Base-by-base conservation (phyloP, 495 filamentous ascomycete species). In the Aspergillus olivimuriae region DNA sequence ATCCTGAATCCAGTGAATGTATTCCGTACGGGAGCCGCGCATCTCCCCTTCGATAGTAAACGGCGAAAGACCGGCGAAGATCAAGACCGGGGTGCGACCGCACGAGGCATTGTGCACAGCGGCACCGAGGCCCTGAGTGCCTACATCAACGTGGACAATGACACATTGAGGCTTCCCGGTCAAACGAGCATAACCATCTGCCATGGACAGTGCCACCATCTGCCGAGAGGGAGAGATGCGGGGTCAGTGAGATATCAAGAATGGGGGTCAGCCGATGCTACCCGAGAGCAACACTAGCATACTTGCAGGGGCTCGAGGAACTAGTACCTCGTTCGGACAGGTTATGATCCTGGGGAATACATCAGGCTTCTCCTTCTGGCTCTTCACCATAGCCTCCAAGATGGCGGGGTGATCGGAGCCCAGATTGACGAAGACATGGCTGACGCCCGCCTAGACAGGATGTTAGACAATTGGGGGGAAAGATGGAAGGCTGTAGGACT, bases 151-250 rank as follows among this genome's bases (percentile, higher is more conserved):
- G 61, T 97, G 91, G 3, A 97, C 84, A 46, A 97, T 91, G 2
- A 97, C 90, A 45, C 82, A 86, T 62, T 97, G 91, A 0, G 89
- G 87, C 47, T 88, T 81, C 39, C 81, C 77, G 15, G 89, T 95
- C 5, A 90, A 64, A 35, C 90, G 87, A 3, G 91, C 91, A 60
- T 90, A 95, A 47, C 89, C 91, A 60, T 97, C 90, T 15, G 91
- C 91, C 85, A 94, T 94, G 37, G 90, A 95, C 48, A 97, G 80
- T 37, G 91, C 91, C 4, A 97, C 91, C 91, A 96, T 97, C 86
- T 95, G 47, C 24, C n/a, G 42, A 42, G 40, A 35, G 12, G 21
- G 34, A 30, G 33, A 34, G 41, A 45, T 42, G 46, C 40, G 40
- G 14, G 19, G 41, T 61, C 56, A 44, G 42, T 39, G 12, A 41